Evolutionary conservation across 2,329 filamentous ascomycete species (phyloP).

Genomic region (Penicillium sp.): DNA sequence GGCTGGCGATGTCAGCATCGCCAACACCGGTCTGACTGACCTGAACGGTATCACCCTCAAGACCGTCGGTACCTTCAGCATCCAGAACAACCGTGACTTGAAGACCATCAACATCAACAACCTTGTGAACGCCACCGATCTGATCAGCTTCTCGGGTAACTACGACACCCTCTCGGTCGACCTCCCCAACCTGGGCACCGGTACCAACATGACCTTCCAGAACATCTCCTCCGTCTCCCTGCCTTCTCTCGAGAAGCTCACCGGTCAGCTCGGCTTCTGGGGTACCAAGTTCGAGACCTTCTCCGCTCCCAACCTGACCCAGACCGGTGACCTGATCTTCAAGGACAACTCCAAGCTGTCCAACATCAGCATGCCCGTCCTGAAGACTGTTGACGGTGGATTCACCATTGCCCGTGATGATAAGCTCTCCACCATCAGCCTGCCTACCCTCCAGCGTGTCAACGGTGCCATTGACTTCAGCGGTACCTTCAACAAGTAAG

Average conservation of each 20-base stretch:
- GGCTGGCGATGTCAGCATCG: conserved; percentile 68
- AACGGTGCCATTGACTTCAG: conserved; percentile 79
- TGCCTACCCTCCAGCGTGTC: conserved; percentile 67
- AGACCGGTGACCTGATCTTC: conserved; percentile 54
- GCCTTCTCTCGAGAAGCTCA: conserved; percentile 70
- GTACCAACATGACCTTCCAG: conserved; percentile 76
- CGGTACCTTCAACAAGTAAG: conserved; percentile 80
- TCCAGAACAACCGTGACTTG: conserved; percentile 88
- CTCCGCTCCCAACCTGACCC: conserved; percentile 47
- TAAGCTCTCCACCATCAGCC: conserved; percentile 61
- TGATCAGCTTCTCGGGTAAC: conserved; percentile 77
- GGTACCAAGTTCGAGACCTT: conserved; percentile 59
- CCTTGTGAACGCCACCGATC: conserved; percentile 69
- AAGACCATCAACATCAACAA: conserved; percentile 69
- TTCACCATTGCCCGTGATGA: conserved; percentile 92
- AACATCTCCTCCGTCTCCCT: conserved; percentile 73
- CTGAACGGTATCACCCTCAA: conserved; percentile 79
- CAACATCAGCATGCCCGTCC: conserved; percentile 72
- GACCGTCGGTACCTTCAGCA: conserved; percentile 68
- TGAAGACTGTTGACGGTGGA: conserved; percentile 71
- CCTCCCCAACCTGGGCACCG: conserved; percentile 75
- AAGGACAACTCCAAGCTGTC: conserved; percentile 55
- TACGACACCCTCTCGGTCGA: conserved; percentile 66
- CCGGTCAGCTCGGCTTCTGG: conserved; percentile 79
- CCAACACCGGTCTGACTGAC: conserved; percentile 78